A percentile compares a stretch with the other conserved stretches of the same genome.
Conservation (phyloP, 1,284 basidiomycete genomes). For the Puccinia coronata region DNA sequence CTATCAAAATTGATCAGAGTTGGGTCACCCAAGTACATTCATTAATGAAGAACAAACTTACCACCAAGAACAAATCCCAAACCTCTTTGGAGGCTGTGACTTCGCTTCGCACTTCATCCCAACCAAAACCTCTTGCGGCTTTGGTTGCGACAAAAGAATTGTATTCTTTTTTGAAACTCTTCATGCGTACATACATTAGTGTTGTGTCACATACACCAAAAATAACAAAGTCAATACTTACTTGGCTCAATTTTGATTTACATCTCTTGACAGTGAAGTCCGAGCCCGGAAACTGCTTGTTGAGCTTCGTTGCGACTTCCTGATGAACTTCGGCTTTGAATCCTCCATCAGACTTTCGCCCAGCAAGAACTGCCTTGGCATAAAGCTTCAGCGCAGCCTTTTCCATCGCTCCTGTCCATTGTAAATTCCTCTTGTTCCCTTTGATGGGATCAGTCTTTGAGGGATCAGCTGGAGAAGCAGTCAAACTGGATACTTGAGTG, state of each 20-base stretch:
- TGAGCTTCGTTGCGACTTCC: background rate
- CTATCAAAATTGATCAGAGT: background rate
- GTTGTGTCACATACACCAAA: background rate
- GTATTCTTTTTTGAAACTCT: background rate
- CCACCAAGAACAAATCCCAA: background rate
- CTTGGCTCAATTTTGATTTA: background rate
- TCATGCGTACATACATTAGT: no score
- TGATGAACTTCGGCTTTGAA: conserved; percentile 1
- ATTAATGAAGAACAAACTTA: no score
- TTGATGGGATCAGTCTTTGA: no score
- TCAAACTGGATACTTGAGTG: no score
- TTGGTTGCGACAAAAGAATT: background rate
- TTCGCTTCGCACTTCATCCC: background rate
- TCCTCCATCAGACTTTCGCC: background rate
- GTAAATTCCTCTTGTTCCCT: no score
- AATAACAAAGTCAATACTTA: background rate
- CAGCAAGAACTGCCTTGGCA: background rate
- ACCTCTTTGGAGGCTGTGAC: background rate
- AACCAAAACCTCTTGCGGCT: background rate
- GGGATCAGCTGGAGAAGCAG: no score
- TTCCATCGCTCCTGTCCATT: conserved; percentile 1
- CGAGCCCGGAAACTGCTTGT: background rate
- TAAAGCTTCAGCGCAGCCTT: background rate
- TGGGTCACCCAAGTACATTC: no score
- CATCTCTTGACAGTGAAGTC: background rate